phyloP scores from a whole-genome alignment of 2,329 filamentous ascomycete genomes.

The Pezicula neosporulosa region DNA sequence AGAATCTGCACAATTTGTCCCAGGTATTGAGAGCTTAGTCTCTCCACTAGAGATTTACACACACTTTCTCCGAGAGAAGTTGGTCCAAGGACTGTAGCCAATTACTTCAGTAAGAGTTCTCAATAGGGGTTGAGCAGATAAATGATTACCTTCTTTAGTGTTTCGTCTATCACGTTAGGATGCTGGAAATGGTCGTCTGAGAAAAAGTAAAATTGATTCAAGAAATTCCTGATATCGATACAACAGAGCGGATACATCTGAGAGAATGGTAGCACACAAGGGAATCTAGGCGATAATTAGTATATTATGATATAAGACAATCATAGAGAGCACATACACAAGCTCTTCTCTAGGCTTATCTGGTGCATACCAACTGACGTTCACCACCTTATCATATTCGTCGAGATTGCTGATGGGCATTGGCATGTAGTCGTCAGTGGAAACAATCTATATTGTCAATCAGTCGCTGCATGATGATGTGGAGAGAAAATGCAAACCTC shows the following conservation, averaged over 20 bases:
- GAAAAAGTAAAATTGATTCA: constrained; percentile 98
- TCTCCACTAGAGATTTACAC: constrained; percentile 87
- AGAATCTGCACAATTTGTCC: constrained; percentile 98
- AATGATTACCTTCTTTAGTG: constrained; percentile 65
- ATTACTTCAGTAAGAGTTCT: not conserved
- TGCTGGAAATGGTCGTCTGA: constrained; percentile 95
- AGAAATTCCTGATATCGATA: constrained; percentile 95
- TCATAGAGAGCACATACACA: constrained; percentile 47
- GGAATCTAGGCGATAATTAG: constrained; percentile 57
- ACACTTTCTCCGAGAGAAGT: constrained; percentile 89
- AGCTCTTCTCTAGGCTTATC: constrained; percentile 75
- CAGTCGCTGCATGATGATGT: constrained; percentile 2
- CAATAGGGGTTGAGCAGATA: not conserved
- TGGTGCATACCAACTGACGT: constrained; percentile 92
- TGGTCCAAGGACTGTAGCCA: constrained; percentile 75
- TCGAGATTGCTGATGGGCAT: constrained; percentile 91
- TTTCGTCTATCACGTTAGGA: constrained; percentile 85
- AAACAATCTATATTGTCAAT: constrained; percentile 51
- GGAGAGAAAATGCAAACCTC: constrained; percentile 51
- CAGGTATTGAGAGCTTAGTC: constrained; percentile 86
- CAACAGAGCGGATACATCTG: constrained; percentile 99
- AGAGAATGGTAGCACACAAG: constrained; percentile 93
- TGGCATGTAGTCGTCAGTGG: constrained; percentile 99
- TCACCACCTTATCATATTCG: constrained; percentile 93
- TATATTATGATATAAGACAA: constrained; percentile 5